Evolutionary conservation across 768 basidiomycete genomes (phyloP), one percentile per base, ranked within the genome.

Genomic region (Suillus subaureus): DNA sequence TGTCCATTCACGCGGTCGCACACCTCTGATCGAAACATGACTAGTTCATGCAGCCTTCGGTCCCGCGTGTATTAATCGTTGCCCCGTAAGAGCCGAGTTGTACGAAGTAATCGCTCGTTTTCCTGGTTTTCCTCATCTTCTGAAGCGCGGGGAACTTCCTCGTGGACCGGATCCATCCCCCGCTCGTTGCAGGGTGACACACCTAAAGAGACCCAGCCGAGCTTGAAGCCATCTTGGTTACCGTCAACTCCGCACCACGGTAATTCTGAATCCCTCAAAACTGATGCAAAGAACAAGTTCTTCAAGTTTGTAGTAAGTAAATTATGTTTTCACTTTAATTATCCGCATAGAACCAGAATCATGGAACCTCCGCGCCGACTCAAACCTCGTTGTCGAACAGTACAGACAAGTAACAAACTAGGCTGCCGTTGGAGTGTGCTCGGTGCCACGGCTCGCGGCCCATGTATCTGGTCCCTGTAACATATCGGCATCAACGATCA

Each of bases 381-480:
- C 15, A 39, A 13, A 58, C 56, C 7, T 40, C 6, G 23, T 58
- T 4, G 39, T 56, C 21, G n/a, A 40, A 40, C 28, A 39, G 58
- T 16, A 8, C 39, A 42, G 12, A 31, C 6, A 13, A 60, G 13
- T 12, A 21, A 16, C 39, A 57, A 6, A 28, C 67, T 57, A 76
- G 6, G n/a, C 65, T 37, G 65, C 76, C 0, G 63, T 58, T 6
- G 69, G 74, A 26, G 68, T 67, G 58, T 77, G 76, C 51, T 76
- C 75, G 6, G 72, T 76, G 3, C 75, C 75, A 57, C 72, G 70
- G 47, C 75, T 75, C 1, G 74, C 69, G 5, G 68, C 68, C 75
- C 75, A 76, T 9, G 75, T 68, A 63, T 77, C 73, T 4, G 75
- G 76, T 26, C 75, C 75, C 75, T 76, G 54, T 18, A 28, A 35